Conservation (phyloP, 306 rosid genomes). For the Mimosa bimucronata region DNA sequence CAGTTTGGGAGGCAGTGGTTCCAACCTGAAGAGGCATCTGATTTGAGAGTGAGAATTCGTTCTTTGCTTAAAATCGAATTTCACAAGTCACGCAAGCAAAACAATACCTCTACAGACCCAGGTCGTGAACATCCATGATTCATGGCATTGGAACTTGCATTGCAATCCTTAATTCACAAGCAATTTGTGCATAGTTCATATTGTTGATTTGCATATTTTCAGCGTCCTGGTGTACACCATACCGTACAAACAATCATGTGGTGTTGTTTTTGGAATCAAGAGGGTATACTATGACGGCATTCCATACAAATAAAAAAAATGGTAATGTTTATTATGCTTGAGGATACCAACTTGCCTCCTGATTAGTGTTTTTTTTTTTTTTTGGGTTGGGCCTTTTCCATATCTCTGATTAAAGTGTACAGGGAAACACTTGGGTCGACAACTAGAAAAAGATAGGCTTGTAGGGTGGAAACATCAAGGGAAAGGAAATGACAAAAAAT, state of each 20-base stretch:
- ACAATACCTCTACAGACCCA: conserved; percentile 8
- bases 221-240: conserved; percentile 33
- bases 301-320: conserved; percentile 27
- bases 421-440: conserved; percentile 19
- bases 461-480: not conserved
- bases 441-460: not conserved
- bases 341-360: conserved; percentile 3
- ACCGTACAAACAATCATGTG: conserved; percentile 11
- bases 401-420: conserved; percentile 14
- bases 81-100: conserved; percentile 35
- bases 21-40: conserved; percentile 84
- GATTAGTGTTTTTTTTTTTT: no score
- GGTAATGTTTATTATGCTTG: not conserved
- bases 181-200: conserved; percentile 36
- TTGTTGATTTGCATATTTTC: conserved; percentile 17
- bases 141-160: conserved; percentile 30
- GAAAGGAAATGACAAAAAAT: no score
- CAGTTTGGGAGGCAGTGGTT: conserved; percentile 93
- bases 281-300: not conserved
- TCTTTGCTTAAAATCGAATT: conserved; percentile 64
- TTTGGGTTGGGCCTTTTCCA: conserved; percentile 33
- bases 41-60: conserved; percentile 73
- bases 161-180: conserved; percentile 8
- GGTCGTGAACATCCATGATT: conserved; percentile 6
- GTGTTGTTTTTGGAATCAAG: conserved; percentile 20